Percentiles rank a stretch among this genome's conserved stretches.
phyloP scores from a whole-genome alignment of 192 early-diverging fungal genomes.

The Coemansia umbellata region DNA sequence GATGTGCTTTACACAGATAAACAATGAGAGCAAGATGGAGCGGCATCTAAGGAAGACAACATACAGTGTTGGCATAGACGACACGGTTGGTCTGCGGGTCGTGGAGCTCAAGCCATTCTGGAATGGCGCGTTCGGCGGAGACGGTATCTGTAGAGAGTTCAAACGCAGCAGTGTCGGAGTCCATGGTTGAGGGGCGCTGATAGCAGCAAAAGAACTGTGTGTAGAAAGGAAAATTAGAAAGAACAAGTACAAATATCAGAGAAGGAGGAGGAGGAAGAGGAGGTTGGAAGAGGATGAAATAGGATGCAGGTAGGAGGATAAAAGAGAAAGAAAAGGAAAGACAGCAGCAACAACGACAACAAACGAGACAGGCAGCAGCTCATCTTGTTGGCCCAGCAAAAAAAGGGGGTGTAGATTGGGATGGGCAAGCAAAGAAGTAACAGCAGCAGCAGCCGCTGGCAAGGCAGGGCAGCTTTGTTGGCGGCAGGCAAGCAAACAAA shows the following conservation, averaged over 20 bases:
- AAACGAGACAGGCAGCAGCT: too few species aligned
- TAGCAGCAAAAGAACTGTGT: slow-evolving; percentile 15
- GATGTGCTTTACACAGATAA: too few species aligned
- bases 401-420: too few species aligned
- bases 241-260: slow-evolving; percentile 2
- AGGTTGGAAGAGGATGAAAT: background rate
- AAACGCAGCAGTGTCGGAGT: slow-evolving; percentile 3
- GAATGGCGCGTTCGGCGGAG: slow-evolving; percentile 3
- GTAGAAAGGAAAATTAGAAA: too few species aligned
- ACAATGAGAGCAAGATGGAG: too few species aligned
- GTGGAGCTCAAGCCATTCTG: slow-evolving; percentile 66
- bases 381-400: too few species aligned
- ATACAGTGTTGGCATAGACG: slow-evolving; percentile 69
- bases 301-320: background rate
- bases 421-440: too few species aligned
- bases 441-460: too few species aligned
- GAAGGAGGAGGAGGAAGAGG: background rate
- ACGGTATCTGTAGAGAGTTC: slow-evolving; percentile 13
- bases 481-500: too few species aligned
- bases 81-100: slow-evolving; percentile 62
- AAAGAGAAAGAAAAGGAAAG: background rate
- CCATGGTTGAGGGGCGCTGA: slow-evolving; percentile 4
- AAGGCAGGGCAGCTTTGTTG: too few species aligned
- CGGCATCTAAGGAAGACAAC: background rate
- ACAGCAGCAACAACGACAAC: background rate